Evolutionary conservation across 768 basidiomycete species (phyloP).

Genomic region (Mycena galopus): DNA sequence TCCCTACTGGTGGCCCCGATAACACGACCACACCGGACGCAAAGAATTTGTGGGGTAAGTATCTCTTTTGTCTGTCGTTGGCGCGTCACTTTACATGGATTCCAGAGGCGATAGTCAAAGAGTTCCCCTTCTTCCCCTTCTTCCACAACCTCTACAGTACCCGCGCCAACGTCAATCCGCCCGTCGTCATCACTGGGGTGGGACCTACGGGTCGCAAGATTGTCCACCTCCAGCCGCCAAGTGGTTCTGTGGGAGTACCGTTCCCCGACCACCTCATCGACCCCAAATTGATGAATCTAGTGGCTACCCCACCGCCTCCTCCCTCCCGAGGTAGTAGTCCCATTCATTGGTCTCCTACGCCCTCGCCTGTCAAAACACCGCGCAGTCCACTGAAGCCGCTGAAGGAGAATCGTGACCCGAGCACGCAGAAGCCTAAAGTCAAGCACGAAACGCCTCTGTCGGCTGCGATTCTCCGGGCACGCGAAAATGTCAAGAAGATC

Average conservation of each 20-base stretch:
- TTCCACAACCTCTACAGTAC: conserved; percentile 25
- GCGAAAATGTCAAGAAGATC: conserved; percentile 3
- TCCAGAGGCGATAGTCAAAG: conserved; percentile 24
- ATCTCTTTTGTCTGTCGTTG: not conserved
- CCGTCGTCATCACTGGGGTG: conserved; percentile 39
- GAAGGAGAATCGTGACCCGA: not conserved
- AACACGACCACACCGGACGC: conserved; percentile 18
- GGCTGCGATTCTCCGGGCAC: not conserved
- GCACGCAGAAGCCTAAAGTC: not conserved
- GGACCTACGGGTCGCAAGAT: conserved; percentile 37
- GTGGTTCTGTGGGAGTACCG: not conserved
- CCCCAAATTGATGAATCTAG: not conserved
- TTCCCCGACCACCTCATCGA: conserved; percentile 13
- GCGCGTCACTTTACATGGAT: not conserved
- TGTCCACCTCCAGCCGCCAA: conserved; percentile 22
- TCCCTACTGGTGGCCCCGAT: conserved; percentile 27
- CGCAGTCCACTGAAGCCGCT: not conserved
- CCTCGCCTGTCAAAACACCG: not conserved
- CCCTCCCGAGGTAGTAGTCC: not conserved
- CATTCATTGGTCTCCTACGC: not conserved
- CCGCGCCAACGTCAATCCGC: conserved; percentile 37
- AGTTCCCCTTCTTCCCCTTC: conserved; percentile 37
- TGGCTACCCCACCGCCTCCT: not conserved
- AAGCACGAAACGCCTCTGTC: not conserved
- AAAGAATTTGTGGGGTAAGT: not conserved